Evolutionary conservation across 331 rosid species (phyloP).

Genomic region (Cucumis variabilis): DNA sequence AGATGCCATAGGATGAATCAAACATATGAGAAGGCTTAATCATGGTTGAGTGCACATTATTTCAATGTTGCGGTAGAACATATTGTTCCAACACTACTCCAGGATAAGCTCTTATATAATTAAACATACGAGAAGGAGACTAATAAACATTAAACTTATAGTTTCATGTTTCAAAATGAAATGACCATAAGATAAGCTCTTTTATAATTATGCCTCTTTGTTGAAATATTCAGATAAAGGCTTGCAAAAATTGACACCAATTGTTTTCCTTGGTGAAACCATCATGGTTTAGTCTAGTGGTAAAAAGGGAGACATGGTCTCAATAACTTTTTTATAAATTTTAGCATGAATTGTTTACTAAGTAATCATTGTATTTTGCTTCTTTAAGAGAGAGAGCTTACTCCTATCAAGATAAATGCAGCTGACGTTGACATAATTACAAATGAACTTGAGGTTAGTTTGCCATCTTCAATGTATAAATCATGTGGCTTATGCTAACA

Average conservation of each 20-base stretch:
- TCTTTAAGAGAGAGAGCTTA: too few relatives aligned
- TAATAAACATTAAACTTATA: not conserved
- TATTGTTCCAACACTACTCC: not conserved
- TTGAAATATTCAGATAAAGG: not conserved
- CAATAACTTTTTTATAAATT: too few relatives aligned
- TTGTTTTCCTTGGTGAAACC: not conserved
- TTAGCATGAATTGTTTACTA: too few relatives aligned
- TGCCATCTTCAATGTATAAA: too few relatives aligned
- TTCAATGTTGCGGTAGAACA: not conserved
- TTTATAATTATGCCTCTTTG: not conserved
- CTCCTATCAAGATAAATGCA: too few relatives aligned
- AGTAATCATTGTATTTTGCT: too few relatives aligned
- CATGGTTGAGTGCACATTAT: conserved; percentile 10
- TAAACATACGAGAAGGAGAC: not conserved
- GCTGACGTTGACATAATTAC: too few relatives aligned
- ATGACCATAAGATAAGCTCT: not conserved
- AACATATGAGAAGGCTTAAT: not conserved
- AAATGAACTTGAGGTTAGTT: too few relatives aligned
- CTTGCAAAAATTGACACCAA: not conserved
- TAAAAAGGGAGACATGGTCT: too few relatives aligned
- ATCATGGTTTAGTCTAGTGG: too few relatives aligned
- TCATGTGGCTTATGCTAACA: too few relatives aligned
- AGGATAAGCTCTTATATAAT: too few relatives aligned
- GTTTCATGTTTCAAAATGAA: not conserved
- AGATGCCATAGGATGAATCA: not conserved